Evolutionary conservation across 768 basidiomycete species (phyloP).

Genomic region (Panaeolus papilionaceus): DNA sequence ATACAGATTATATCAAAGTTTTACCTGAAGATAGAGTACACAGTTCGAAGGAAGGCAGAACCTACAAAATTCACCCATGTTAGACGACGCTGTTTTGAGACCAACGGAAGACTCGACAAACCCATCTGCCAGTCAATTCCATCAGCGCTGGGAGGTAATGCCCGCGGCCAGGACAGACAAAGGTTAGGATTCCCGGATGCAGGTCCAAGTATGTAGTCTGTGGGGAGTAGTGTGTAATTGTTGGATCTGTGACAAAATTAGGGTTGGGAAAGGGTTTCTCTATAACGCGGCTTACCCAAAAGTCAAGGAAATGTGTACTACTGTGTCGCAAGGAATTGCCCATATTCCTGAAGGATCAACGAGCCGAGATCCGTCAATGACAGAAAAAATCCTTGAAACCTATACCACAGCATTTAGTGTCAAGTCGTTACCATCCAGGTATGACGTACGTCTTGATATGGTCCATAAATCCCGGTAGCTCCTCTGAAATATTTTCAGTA

Average conservation of each 20-base stretch:
- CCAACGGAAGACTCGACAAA: conserved; percentile 29
- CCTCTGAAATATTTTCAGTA: conserved; percentile 51
- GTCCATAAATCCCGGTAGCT: conserved; percentile 73
- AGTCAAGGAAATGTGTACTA: conserved; percentile 63
- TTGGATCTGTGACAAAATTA: conserved; percentile 37
- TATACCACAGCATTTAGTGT: background rate
- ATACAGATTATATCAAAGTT: background rate
- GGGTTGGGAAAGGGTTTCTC: background rate
- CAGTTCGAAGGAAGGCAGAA: conserved; percentile 71
- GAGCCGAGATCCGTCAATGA: conserved; percentile 67
- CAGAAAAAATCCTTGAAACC: conserved; percentile 16
- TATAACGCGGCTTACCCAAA: conserved; percentile 60
- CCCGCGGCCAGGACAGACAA: conserved; percentile 79
- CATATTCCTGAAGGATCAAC: conserved; percentile 76
- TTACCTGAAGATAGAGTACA: conserved; percentile 82
- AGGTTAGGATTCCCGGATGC: conserved; percentile 65
- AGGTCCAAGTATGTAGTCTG: conserved; percentile 81
- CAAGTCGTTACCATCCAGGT: background rate
- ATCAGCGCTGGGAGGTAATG: conserved; percentile 67
- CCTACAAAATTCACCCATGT: conserved; percentile 41
- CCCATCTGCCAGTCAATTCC: conserved; percentile 88
- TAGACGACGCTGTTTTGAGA: background rate
- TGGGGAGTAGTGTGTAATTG: conserved; percentile 71
- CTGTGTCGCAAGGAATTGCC: conserved; percentile 75
- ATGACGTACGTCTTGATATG: conserved; percentile 72